These are phyloP conservation scores for Guyanaporus albipodus DNA, from an alignment of 768 basidiomycete species.

Conservation along the genomic window DNA sequence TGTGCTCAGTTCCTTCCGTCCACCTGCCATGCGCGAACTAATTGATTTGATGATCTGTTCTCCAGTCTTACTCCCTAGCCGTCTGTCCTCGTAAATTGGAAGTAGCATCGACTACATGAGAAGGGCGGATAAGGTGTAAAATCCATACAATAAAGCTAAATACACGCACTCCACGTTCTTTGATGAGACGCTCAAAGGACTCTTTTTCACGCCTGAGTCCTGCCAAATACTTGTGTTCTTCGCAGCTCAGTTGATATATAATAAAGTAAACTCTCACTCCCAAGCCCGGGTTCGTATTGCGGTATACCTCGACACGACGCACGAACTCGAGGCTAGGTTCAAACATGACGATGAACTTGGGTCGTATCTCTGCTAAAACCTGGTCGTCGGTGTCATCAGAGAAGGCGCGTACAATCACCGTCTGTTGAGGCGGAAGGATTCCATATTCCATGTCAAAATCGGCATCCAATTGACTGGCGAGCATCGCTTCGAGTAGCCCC, in stretches of 20 bases:
- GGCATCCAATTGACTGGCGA: conserved; percentile 35
- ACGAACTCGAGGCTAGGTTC: conserved; percentile 94
- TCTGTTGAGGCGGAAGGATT: conserved; percentile 69
- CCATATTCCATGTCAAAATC: conserved; percentile 82
- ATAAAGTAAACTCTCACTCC: conserved; percentile 91
- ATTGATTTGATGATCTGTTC: conserved; percentile 76
- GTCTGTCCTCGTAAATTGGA: conserved; percentile 66
- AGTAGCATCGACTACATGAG: conserved; percentile 77
- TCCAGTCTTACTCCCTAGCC: conserved; percentile 33
- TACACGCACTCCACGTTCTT: conserved; percentile 77
- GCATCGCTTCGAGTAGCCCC: conserved; percentile 22
- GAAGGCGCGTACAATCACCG: conserved; percentile 82
- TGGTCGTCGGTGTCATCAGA: conserved; percentile 92
- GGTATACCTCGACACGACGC: conserved; percentile 89
- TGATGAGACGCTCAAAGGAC: conserved; percentile 88
- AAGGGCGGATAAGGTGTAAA: not conserved
- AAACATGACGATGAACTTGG: conserved; percentile 92
- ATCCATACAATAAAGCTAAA: not conserved
- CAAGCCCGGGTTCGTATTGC: conserved; percentile 76
- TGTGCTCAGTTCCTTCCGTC: conserved; percentile 58
- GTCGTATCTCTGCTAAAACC: conserved; percentile 79
- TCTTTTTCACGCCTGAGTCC: conserved; percentile 89
- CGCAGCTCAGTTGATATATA: conserved; percentile 89
- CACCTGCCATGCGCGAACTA: conserved; percentile 83
- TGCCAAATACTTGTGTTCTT: conserved; percentile 93